A percentile compares a stretch with the other conserved stretches of the same genome.
Conservation (phyloP, 2,329 filamentous ascomycete genomes). For the Diaporthe caulivora region DNA sequence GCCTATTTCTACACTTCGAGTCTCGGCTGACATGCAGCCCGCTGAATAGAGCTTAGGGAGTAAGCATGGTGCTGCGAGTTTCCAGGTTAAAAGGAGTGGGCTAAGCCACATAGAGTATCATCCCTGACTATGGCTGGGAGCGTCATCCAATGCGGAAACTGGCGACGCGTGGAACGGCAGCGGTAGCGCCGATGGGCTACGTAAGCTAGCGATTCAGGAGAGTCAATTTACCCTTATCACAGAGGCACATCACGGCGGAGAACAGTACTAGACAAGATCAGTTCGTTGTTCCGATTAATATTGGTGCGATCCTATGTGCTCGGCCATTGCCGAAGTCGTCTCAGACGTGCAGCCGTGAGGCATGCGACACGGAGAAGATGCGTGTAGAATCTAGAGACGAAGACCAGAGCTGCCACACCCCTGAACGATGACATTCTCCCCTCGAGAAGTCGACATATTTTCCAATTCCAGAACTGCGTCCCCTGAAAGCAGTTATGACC, state of each 20-base stretch:
- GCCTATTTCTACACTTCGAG: not conserved
- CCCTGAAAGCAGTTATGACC: not conserved
- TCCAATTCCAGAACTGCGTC: not conserved
- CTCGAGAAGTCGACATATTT: too few species aligned
- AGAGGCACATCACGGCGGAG: not conserved
- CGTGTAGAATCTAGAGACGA: not conserved
- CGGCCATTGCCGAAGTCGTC: not conserved
- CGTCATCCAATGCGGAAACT: not conserved
- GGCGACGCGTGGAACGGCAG: slow-evolving; percentile 1
- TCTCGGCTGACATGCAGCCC: not conserved
- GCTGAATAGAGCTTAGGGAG: not conserved
- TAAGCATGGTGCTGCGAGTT: not conserved
- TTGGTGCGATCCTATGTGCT: not conserved
- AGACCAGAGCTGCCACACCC: not conserved
- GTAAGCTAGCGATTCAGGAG: not conserved
- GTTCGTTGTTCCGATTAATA: not conserved
- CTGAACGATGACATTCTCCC: not conserved
- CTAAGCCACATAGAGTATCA: not conserved
- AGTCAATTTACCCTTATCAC: not conserved
- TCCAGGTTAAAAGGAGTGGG: not conserved
- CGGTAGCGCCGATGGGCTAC: not conserved
- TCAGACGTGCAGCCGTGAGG: not conserved
- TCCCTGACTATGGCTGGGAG: not conserved
- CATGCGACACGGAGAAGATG: not conserved
- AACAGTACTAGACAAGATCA: too few species aligned